phyloP scores from a whole-genome alignment of 371 early-diverging fungal genomes.

The Lichtheimia ramosa region DNA sequence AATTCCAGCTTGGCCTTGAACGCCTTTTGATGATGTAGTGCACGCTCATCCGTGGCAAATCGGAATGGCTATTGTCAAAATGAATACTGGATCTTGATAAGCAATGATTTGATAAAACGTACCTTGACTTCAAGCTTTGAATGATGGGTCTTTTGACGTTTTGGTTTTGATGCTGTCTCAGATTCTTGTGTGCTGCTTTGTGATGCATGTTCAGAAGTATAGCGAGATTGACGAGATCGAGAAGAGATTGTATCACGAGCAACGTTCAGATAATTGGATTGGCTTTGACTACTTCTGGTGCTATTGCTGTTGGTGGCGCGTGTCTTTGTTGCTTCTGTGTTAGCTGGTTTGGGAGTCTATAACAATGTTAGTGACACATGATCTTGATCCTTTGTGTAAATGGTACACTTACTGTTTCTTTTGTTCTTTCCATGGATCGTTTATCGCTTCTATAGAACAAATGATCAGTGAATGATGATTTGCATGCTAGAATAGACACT shows the following conservation, averaged over 20 bases:
- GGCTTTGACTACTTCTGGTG: not conserved
- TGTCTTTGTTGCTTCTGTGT: not conserved
- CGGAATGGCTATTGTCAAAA: slow-evolving; percentile 13
- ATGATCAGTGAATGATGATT: not conserved
- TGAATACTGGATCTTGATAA: not conserved
- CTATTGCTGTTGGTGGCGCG: not conserved
- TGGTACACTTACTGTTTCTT: not conserved
- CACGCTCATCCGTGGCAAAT: slow-evolving; percentile 19
- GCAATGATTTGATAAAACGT: not conserved
- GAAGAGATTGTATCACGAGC: not conserved
- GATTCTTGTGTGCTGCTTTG: not conserved
- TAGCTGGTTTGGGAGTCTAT: too few species aligned
- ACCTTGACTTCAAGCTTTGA: slow-evolving; percentile 1
- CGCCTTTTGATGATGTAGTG: slow-evolving; percentile 10
- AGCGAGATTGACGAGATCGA: not conserved
- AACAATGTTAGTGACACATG: too few species aligned
- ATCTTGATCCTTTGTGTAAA: too few species aligned
- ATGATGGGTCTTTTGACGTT: not conserved
- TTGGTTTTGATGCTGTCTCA: not conserved
- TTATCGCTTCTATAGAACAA: not conserved
- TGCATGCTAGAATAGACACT: not conserved
- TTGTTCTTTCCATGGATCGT: not conserved
- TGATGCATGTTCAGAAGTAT: not conserved
- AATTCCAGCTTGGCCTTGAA: slow-evolving; percentile 16
- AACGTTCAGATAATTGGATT: not conserved